Evolutionary conservation across 2,329 filamentous ascomycete genomes (phyloP).

Genomic region (Pseudocercospora fuligena): DNA sequence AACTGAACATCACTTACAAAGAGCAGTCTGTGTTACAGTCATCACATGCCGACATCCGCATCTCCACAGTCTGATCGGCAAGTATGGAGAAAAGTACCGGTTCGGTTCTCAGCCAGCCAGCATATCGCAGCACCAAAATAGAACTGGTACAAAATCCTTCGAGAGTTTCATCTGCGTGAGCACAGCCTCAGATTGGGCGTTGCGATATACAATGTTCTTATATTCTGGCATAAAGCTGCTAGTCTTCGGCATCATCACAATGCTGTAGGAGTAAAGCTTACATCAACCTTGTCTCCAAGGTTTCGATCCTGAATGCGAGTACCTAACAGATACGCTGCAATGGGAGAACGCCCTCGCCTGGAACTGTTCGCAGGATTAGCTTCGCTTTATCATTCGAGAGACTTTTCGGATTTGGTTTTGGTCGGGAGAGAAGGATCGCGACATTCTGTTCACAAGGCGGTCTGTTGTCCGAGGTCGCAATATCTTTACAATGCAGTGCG

Average conservation of each 20-base stretch:
- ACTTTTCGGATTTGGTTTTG: slow-evolving; percentile 31
- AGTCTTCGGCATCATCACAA: not conserved
- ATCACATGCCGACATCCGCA: not conserved
- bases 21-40: not conserved
- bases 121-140: slow-evolving; percentile 5
- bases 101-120: not conserved
- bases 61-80: not conserved
- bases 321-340: slow-evolving; percentile 11
- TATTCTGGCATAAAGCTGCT: not conserved
- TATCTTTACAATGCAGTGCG: slow-evolving; percentile 28
- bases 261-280: not conserved
- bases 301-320: slow-evolving; percentile 11
- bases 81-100: not conserved
- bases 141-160: slow-evolving; percentile 1
- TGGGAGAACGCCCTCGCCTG: slow-evolving; percentile 25
- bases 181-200: slow-evolving; percentile 2
- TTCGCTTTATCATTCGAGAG: slow-evolving; percentile 29
- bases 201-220: not conserved
- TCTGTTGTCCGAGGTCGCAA: slow-evolving; percentile 33
- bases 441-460: slow-evolving; percentile 30
- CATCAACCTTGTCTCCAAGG: not conserved
- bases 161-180: not conserved
- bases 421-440: slow-evolving; percentile 27
- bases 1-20: not conserved
- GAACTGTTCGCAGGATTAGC: slow-evolving; percentile 28